Conservation (phyloP, 352 stramenopile genomes). For the Phytophthora sp. region DNA sequence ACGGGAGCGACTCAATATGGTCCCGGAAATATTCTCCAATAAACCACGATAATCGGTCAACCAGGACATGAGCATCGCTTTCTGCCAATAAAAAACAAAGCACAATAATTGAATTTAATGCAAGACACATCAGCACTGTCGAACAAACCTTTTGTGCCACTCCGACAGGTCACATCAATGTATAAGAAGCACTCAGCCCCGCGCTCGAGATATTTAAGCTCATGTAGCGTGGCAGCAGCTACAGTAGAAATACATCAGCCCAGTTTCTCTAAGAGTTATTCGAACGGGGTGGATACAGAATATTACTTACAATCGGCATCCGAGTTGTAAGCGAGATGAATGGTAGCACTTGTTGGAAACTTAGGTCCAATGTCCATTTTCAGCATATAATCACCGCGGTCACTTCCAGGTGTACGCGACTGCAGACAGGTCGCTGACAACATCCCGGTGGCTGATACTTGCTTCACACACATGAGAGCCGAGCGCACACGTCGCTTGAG, state of each 20-base stretch:
- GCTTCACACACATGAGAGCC: conserved; percentile 41
- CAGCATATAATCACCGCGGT: conserved; percentile 68
- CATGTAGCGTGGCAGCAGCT: conserved; percentile 71
- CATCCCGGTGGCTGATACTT: conserved; percentile 51
- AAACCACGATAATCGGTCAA: conserved; percentile 58
- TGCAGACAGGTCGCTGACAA: conserved; percentile 50
- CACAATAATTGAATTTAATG: not conserved
- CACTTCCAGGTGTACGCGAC: conserved; percentile 32
- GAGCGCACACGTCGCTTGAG: conserved; percentile 34
- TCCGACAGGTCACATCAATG: conserved; percentile 59
- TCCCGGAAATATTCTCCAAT: conserved; percentile 61
- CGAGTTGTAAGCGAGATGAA: conserved; percentile 69
- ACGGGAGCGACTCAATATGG: conserved; percentile 62
- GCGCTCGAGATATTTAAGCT: conserved; percentile 75
- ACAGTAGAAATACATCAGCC: not conserved
- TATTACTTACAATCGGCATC: conserved; percentile 72
- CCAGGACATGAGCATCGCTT: conserved; percentile 47
- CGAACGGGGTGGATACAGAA: not conserved
- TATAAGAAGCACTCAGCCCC: conserved; percentile 77
- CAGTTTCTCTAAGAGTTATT: no score
- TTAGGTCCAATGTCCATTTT: conserved; percentile 67
- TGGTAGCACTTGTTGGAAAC: conserved; percentile 56
- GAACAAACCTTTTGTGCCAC: conserved; percentile 57
- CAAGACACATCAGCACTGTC: not conserved
- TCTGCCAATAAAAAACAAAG: conserved; percentile 44